These are phyloP conservation scores for Elaeis oleifera DNA, from an alignment of 202 grass and related monocot species.

Conservation along the genomic window DNA sequence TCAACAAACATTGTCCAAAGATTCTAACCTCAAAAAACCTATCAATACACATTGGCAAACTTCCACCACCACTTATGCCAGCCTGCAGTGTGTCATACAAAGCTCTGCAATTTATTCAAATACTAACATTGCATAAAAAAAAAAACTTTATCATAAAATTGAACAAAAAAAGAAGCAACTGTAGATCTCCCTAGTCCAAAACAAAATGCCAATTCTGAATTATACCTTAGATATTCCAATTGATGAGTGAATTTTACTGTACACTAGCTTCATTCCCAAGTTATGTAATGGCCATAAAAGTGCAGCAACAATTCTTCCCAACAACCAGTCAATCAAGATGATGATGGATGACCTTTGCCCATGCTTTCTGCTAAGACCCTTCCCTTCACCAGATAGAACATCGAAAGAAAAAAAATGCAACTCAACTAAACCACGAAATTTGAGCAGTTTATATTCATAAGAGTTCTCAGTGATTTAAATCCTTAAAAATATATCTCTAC, in stretches of 20 bases:
- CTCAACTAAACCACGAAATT: no score
- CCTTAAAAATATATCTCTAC: no score
- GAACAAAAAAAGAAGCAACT: slow-evolving; percentile 1
- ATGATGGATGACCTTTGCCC: slow-evolving; percentile 33
- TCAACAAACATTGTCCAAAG: slow-evolving; percentile 8
- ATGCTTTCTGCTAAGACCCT: slow-evolving; percentile 50
- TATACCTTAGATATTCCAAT: slow-evolving; percentile 88
- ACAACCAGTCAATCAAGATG: slow-evolving; percentile 49
- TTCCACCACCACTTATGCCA: slow-evolving; percentile 89
- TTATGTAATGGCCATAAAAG: slow-evolving; percentile 90
- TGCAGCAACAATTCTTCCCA: slow-evolving; percentile 47
- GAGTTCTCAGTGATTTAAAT: no score
- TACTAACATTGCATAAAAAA: slow-evolving; percentile 23
- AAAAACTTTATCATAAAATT: slow-evolving; percentile 8
- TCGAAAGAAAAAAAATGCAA: slow-evolving; percentile 21
- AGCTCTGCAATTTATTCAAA: slow-evolving; percentile 27
- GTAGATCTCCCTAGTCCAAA: slow-evolving; percentile 1
- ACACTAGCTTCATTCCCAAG: slow-evolving; percentile 65
- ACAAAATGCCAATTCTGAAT: slow-evolving; percentile 7
- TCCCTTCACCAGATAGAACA: slow-evolving; percentile 42
- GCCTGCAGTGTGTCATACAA: slow-evolving; percentile 51
- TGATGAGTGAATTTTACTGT: slow-evolving; percentile 74
- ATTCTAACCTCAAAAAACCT: slow-evolving; percentile 87
- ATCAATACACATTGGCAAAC: slow-evolving; percentile 75
- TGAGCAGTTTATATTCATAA: no score